Evolutionary conservation across 2,329 filamentous ascomycete species (phyloP).

Genomic region (Microascus cirrosus): DNA sequence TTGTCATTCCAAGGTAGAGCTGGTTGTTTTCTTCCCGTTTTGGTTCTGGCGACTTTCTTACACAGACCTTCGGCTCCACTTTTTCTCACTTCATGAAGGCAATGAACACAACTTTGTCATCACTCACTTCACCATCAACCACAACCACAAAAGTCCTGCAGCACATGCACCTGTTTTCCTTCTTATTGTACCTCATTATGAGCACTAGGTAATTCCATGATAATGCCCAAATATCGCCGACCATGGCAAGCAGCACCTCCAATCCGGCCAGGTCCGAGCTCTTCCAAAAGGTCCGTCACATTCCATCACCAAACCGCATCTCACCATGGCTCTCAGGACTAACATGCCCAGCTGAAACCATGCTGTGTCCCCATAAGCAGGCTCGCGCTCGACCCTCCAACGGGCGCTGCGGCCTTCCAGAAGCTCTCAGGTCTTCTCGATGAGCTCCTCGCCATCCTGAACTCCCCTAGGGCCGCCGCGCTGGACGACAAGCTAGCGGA

Average conservation of each 20-base stretch:
- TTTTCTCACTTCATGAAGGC: neutral
- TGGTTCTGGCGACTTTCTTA: too few relatives aligned
- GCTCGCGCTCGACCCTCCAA: slow-evolving; percentile 36
- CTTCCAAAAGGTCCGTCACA: slow-evolving; percentile 21
- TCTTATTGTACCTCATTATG: neutral
- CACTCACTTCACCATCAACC: neutral
- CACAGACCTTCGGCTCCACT: neutral
- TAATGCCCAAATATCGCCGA: neutral
- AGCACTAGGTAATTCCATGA: neutral
- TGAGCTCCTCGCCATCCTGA: slow-evolving; percentile 33
- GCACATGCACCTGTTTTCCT: neutral
- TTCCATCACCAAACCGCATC: slow-evolving; percentile 2
- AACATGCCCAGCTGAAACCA: slow-evolving; percentile 43
- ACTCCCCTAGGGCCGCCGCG: slow-evolving; percentile 28
- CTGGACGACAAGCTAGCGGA: slow-evolving; percentile 79
- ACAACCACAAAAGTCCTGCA: neutral
- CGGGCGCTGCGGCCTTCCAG: slow-evolving; percentile 26
- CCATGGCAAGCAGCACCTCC: slow-evolving; percentile 1
- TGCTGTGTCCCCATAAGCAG: slow-evolving; percentile 50
- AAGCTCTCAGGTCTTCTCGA: slow-evolving; percentile 33
- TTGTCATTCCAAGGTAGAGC: too few relatives aligned
- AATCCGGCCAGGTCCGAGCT: slow-evolving; percentile 18
- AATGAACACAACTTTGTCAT: neutral
- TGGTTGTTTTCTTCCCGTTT: too few relatives aligned
- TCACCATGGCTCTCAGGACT: neutral